phyloP scores from a whole-genome alignment of 225 moss, liverwort and hornwort species.

The Thuidium tamariscinum region DNA sequence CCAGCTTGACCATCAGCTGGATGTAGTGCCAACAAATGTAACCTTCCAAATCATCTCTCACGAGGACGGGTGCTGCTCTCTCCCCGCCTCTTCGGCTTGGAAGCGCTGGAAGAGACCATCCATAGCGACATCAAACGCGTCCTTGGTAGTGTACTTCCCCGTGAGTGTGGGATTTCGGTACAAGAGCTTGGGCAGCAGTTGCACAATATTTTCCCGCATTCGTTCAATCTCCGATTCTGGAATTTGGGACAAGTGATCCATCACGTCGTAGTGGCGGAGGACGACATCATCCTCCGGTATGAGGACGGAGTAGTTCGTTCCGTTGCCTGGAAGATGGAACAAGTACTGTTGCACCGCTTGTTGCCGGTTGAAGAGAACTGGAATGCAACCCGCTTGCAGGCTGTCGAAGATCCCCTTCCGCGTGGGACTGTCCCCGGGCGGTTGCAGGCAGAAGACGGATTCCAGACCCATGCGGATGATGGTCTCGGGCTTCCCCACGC shows the following conservation, averaged over 20 bases:
- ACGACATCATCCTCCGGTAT: conserved; percentile 28
- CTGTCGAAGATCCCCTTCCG: conserved; percentile 80
- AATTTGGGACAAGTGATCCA: conserved; percentile 33
- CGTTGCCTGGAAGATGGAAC: conserved; percentile 55
- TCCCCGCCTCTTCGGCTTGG: neutral
- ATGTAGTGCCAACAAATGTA: neutral
- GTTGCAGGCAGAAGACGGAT: conserved; percentile 79
- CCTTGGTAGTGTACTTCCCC: conserved; percentile 12
- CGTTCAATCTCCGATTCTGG: neutral
- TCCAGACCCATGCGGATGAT: conserved; percentile 34
- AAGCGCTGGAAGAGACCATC: conserved; percentile 29
- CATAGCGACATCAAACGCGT: conserved; percentile 62
- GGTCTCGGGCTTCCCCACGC: conserved; percentile 37
- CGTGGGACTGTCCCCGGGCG: conserved; percentile 78
- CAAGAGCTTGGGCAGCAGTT: conserved; percentile 51
- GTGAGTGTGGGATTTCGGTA: conserved; percentile 37
- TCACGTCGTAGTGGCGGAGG: conserved; percentile 10
- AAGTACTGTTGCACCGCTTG: conserved; percentile 55
- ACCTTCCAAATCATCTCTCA: neutral
- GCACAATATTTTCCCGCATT: conserved; percentile 38
- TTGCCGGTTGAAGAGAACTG: conserved; percentile 52
- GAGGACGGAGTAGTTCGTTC: conserved; percentile 42
- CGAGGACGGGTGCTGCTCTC: neutral
- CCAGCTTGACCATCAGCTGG: neutral
- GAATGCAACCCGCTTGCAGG: conserved; percentile 67